A percentile compares a stretch with the other conserved stretches of the same genome.
These are phyloP conservation scores for Teratosphaeria viscida DNA, from an alignment of 2,329 filamentous ascomycete genomes.

Conservation along the genomic window DNA sequence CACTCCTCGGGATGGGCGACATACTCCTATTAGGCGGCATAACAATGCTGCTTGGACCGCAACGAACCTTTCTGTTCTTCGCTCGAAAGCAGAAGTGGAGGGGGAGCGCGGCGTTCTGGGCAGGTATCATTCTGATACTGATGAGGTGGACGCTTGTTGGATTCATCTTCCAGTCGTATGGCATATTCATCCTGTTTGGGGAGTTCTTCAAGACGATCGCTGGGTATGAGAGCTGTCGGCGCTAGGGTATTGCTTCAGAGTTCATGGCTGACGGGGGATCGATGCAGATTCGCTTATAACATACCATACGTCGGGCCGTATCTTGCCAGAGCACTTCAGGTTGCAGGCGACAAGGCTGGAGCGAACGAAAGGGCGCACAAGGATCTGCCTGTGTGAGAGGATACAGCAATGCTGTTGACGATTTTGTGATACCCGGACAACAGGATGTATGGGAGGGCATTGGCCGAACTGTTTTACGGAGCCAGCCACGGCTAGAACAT, in stretches of 20 bases:
- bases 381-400: slow-evolving; percentile 60
- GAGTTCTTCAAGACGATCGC: slow-evolving; percentile 93
- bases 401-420: not conserved
- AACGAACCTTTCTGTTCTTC: slow-evolving; percentile 91
- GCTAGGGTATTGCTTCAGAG: not conserved
- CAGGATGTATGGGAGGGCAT: not conserved
- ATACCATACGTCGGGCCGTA: slow-evolving; percentile 80
- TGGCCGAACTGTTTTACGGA: not conserved
- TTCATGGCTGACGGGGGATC: not conserved
- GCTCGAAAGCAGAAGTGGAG: slow-evolving; percentile 84
- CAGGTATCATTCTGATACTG: slow-evolving; percentile 74
- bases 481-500: not conserved
- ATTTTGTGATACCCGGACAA: not conserved
- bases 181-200: slow-evolving; percentile 85
- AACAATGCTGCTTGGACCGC: slow-evolving; percentile 84
- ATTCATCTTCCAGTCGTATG: slow-evolving; percentile 84
- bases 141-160: slow-evolving; percentile 84
- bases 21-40: slow-evolving; percentile 97
- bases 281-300: slow-evolving; percentile 58
- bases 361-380: slow-evolving; percentile 57
- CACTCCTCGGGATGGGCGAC: slow-evolving; percentile 98
- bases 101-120: slow-evolving; percentile 79
- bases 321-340: slow-evolving; percentile 63
- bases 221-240: slow-evolving; percentile 29
- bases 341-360: slow-evolving; percentile 57